Evolutionary conservation across 73 alveolate genomes (phyloP), one percentile per base, ranked within the genome.

Genomic region (Uronychia binucleata): DNA sequence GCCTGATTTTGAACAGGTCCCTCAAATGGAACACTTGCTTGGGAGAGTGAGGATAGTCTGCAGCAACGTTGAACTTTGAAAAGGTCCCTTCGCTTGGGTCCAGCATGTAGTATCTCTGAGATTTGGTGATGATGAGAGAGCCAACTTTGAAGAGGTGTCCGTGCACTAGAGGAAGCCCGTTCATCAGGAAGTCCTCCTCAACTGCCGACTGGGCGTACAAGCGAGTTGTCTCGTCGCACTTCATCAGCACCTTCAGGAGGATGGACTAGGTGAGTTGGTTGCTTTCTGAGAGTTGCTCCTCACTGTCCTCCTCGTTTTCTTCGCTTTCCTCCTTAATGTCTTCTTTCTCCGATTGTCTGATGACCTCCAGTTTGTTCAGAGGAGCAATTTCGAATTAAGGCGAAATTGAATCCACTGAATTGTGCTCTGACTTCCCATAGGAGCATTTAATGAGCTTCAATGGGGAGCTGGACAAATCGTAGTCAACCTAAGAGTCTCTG

Each of bases 61-160:
- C 67, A 8, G 79, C 57, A 26, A 32, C 31, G 78, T 80, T 59
- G 58, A 75, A 87, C 1, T 81, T 78, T 25, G 77, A 75, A 0
- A 87, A 58, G 0, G 77, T 84, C 33, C 93, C 93, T 59, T 87
- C 93, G 29, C 76, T 80, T 29, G 93, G 86, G 74, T 81, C 80
- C 33, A 87, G 29, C 57, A 75, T 60, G 77, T 60, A 78, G 60
- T 80, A 87, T 26, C 88, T 58, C 1, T 67, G 34, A 31, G 76
- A 75, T 33, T 78, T 67, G 33, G 34, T 87, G 0, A 87, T 28
- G 1, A 29, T 75, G n/a, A 75, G 30, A 1, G 81, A 29, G 0
- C 81, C 81, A 28, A 75, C 57, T 14, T 29, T 75, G 1, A 28
- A 28, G 1, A 75, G 57, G 30, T 75, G 34, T 28, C 81, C 81